A percentile compares a stretch with the other conserved stretches of the same genome.
Conservation (phyloP, 306 rosid genomes). For the Glycine soja region DNA sequence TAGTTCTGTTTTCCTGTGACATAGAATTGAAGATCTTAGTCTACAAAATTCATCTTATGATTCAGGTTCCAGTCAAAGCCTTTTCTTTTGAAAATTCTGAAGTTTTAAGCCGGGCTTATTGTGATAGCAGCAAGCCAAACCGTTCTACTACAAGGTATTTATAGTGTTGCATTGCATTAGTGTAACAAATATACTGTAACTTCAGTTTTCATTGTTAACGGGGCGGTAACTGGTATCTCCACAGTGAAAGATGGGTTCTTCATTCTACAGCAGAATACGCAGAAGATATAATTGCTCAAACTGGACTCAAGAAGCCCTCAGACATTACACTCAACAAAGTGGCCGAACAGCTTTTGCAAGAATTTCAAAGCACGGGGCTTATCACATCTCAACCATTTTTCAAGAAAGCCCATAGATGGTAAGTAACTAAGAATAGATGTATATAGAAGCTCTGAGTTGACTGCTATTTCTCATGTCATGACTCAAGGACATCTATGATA, state of each 20-base stretch:
- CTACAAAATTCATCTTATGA: slow-evolving; percentile 40
- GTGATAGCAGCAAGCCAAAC: slow-evolving; percentile 91
- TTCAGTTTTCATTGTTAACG: slow-evolving; percentile 40
- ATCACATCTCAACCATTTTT: slow-evolving; percentile 63
- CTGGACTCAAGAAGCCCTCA: slow-evolving; percentile 82
- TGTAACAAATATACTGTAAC: slow-evolving; percentile 7
- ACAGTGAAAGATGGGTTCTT: slow-evolving; percentile 88
- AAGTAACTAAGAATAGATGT: slow-evolving; percentile 51
- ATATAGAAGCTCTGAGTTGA: slow-evolving; percentile 31
- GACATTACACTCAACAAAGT: slow-evolving; percentile 66
- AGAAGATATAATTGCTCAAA: slow-evolving; percentile 70
- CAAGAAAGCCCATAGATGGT: slow-evolving; percentile 95
- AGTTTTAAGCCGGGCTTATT: slow-evolving; percentile 76
- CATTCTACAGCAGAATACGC: slow-evolving; percentile 90
- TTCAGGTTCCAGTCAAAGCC: slow-evolving; percentile 80
- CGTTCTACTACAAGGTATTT: slow-evolving; percentile 72
- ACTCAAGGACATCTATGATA: background rate
- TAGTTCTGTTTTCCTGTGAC: slow-evolving; percentile 22
- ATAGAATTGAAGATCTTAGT: slow-evolving; percentile 38
- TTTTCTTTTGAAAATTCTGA: slow-evolving; percentile 70
- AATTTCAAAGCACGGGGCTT: slow-evolving; percentile 67
- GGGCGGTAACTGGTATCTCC: slow-evolving; percentile 25
- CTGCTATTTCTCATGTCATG: slow-evolving; percentile 22
- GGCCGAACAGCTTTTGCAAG: slow-evolving; percentile 80
- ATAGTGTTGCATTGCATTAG: slow-evolving; percentile 30